Percentiles rank a stretch among this genome's conserved stretches.
Evolutionary conservation across 2,329 filamentous ascomycete species (phyloP).

Genomic region (Ophiostoma pallidulum): DNA sequence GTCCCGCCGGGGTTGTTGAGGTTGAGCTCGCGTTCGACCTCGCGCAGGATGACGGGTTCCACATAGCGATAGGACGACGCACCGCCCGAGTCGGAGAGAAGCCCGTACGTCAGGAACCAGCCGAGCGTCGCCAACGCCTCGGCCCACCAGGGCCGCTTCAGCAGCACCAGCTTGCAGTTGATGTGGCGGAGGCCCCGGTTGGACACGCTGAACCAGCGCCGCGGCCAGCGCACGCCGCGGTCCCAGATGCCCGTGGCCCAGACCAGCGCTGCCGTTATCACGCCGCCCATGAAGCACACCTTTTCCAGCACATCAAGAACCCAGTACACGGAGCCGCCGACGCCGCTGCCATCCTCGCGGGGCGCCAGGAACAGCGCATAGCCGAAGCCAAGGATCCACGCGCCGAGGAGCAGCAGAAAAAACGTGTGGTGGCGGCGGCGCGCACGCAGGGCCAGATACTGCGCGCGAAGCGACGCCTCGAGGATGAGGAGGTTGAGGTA

Average conservation of each 20-base stretch:
- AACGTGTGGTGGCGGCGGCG: conserved; percentile 87
- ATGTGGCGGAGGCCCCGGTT: conserved; percentile 85
- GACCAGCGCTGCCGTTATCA: conserved; percentile 76
- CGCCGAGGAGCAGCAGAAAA: conserved; percentile 67
- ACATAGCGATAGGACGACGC: conserved; percentile 64
- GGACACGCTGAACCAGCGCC: conserved; percentile 79
- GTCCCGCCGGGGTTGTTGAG: conserved; percentile 28
- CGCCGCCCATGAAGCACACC: conserved; percentile 81
- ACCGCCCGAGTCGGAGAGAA: conserved; percentile 57
- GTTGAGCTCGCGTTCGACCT: conserved; percentile 51
- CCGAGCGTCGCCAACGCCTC: conserved; percentile 63
- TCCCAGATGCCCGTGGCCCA: conserved; percentile 98
- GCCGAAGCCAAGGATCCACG: conserved; percentile 77
- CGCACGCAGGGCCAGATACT: conserved; percentile 84
- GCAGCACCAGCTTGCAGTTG: conserved; percentile 92
- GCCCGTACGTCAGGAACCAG: conserved; percentile 69
- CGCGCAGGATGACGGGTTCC: conserved; percentile 51
- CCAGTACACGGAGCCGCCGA: conserved; percentile 95
- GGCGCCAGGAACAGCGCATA: conserved; percentile 92
- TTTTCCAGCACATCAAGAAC: conserved; percentile 84
- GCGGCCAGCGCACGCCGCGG: conserved; percentile 84
- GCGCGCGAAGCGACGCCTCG: conserved; percentile 83
- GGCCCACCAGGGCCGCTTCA: conserved; percentile 71
- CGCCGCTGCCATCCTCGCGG: conserved; percentile 83
- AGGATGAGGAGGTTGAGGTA: conserved; percentile 97